A percentile compares a stretch with the other conserved stretches of the same genome.
Conservation (phyloP, 129 eudicot species). For the Tagetes erecta region DNA sequence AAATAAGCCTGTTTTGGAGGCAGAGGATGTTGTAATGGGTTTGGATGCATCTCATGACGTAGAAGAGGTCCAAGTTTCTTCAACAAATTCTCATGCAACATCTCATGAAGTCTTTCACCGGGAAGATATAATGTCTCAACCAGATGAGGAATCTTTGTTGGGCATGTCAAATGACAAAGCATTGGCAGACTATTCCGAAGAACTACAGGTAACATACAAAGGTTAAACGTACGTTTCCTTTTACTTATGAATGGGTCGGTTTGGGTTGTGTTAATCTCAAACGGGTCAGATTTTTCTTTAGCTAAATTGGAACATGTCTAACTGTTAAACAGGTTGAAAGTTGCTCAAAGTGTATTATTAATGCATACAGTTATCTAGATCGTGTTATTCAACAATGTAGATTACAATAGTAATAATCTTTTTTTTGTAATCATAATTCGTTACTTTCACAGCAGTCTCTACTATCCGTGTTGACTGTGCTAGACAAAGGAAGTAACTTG, state of each 20-base stretch:
- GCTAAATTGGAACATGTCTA: neutral
- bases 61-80: slow-evolving; percentile 22
- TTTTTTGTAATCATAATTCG: neutral
- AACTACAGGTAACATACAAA: slow-evolving; percentile 38
- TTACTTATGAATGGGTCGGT: neutral
- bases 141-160: slow-evolving; percentile 30
- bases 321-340: slow-evolving; percentile 8
- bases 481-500: neutral
- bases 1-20: slow-evolving; percentile 20
- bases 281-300: neutral
- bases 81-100: slow-evolving; percentile 21
- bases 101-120: slow-evolving; percentile 20
- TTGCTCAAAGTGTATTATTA: slow-evolving; percentile 1
- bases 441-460: neutral
- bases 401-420: neutral
- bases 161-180: slow-evolving; percentile 29
- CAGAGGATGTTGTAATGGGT: slow-evolving; percentile 32
- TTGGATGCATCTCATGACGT: slow-evolving; percentile 28
- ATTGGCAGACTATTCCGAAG: slow-evolving; percentile 29
- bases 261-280: slow-evolving; percentile 13
- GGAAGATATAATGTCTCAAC: slow-evolving; percentile 29
- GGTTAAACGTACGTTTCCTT: slow-evolving; percentile 3
- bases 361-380: slow-evolving; percentile 2
- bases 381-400: neutral
- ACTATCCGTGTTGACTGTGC: no score